Base-by-base conservation (phyloP, 768 basidiomycete genomes). In the Termitomyces sp. region DNA sequence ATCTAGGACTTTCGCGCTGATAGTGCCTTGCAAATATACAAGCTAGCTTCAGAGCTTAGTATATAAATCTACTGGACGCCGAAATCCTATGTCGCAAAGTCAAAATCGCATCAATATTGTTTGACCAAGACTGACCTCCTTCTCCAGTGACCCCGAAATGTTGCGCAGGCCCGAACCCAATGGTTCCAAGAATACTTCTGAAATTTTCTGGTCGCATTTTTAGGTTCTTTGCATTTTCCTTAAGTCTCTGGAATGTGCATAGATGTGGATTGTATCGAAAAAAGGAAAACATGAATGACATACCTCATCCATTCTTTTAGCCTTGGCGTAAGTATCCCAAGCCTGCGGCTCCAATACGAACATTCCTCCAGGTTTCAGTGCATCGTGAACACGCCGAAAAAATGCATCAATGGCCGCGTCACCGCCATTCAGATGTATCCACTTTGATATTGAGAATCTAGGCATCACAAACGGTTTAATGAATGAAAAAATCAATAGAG, bases 391-490 rank as follows among this genome's bases (percentile, higher is more conserved):
- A 41, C 84, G 81, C 2, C 66, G 71, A 64, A 96, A 95, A 68
- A 94, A 91, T 0, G 60, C 56, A 35, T 68, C 61, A 19, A 96
- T 63, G 0, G 84, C 93, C 0, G 80, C 79, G 64, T 97, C 94
- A 10, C 89, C 88, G 11, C 76, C 75, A 61, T 94, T 86, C 10
- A 96, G 74, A 68, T 96, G 94, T 30, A 95, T 91, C 94, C 94
- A 96, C 70, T 94, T 96, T 0, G 92, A 83, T 43, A 95, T 71
- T 0, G 93, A 95, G 61, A 96, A 84, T 1, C 91, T 94, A 65
- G 3, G 17, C 16, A 9, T 32, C 41, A 40, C 19, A 28, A 21
- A 3, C 49, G 35, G 43, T 28, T 10, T 19, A 32, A 23, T 21
- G 43, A 32, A 30, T 12, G 23, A 39, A n/a, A 49, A 37, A 30